Evolutionary conservation across 2,329 filamentous ascomycete genomes (phyloP), one percentile per base, ranked within the genome.

Genomic region (Colletotrichum orbiculare): DNA sequence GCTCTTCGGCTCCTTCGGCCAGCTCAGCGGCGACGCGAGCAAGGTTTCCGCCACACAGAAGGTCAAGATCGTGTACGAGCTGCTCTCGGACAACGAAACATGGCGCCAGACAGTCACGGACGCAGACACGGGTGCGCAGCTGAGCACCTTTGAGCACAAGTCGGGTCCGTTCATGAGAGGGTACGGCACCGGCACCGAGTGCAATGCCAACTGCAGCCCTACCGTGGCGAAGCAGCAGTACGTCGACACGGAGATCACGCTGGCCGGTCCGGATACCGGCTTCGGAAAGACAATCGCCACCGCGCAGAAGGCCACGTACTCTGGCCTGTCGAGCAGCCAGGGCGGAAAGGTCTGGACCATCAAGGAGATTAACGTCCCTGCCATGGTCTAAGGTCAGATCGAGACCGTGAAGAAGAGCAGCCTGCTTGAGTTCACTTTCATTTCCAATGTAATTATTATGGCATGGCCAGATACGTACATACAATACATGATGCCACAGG

Each of bases 141-240:
- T 81, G 7, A 76, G 74, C 11, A 72, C 74, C 1, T 78, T 75
- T 67, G 71, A 71, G 4, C 70, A 74, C 37, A 70, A 73, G 43
- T 75, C 75, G 2, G 77, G 78, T 0, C 76, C 76, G 1, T 69
- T 67, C 10, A 80, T 79, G 77, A 78, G 71, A 8, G 77, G 74
- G 3, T 75, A 73, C 50, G 75, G 78, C 42, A 81, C 77, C 1
- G 77, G 77, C 12, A 81, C 77, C 3, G 76, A 81, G 66, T 81
- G 78, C 46, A 67, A 80, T 61, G 58, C 69, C 12, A 67, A 63
- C 46, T 81, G 78, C 71, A 75, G 71, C 1, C 75, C 74, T 13
- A 80, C 79, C 11, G 67, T 78, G 37, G 72, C 74, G 5, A 67
- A 72, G 4, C 78, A 81, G 70, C 37, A 58, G 55, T 58, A 58